Base-by-base conservation (phyloP, 495 filamentous ascomycete genomes). In the Penicillium soppii region DNA sequence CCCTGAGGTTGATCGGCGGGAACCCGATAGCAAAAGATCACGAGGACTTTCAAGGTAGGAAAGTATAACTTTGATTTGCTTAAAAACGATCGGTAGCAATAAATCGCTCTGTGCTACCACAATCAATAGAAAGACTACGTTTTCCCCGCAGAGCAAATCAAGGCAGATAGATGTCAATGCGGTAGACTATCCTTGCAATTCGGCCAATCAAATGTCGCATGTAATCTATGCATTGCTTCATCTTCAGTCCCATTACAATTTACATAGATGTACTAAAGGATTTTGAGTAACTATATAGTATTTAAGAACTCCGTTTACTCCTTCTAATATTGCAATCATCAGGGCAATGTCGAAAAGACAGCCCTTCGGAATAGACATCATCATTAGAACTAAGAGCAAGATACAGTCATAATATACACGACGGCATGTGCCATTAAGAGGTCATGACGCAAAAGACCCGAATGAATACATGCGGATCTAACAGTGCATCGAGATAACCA, bases 351-450 rank as follows among this genome's bases (percentile, higher is more conserved):
- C 30, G 27, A 30, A 38, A 25, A 48, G 52, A 52, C 42, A 44
- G 17, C 45, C 55, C 36, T 27, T 39, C 50, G 36, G 43, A 57
- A 57, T 30, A 57, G 50, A 54, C 62, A 54, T 65, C 48, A 62
- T 65, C 59, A 57, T 61, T 55, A 58, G 42, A 53, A 65, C 44
- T 54, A 52, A 42, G 45, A 59, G 45, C 56, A 59, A 51, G 47
- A 56, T 48, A 53, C 39, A 63, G 54, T 49, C 56, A 57, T 68
- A 70, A 66, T 68, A 45, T 67, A 71, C 66, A 71, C 27, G 40
- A 39, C 57, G 29, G 43, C 50, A 53, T 39, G 42, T 43, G 42
- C 46, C 46, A 43, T 36, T 46, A 43, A 16, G 33, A 54, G 15
- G 33, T 50, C 44, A 22, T 26, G 48, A 40, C 46, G 54, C 38